These are phyloP conservation scores for Russula emetica DNA, from an alignment of 768 basidiomycete genomes.

Conservation along the genomic window DNA sequence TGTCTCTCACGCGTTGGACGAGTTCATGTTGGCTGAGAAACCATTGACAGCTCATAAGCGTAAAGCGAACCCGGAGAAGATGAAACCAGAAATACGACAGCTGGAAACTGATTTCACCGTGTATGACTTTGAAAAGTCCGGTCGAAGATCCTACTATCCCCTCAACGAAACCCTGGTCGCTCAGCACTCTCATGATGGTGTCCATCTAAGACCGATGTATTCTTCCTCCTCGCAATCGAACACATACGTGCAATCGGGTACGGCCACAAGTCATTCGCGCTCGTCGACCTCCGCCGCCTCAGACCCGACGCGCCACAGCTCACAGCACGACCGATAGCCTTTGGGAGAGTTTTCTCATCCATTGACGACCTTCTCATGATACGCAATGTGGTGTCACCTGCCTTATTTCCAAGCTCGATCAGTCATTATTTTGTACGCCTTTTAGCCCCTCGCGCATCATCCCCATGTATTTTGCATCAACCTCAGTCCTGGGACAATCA, in stretches of 20 bases:
- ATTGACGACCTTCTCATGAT: constrained; percentile 16
- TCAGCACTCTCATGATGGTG: constrained; percentile 2
- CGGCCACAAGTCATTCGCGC: constrained; percentile 1
- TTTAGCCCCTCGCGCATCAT: constrained; percentile 2
- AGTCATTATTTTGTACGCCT: constrained; percentile 7
- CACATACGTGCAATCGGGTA: constrained; percentile 21
- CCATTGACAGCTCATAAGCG: constrained; percentile 94
- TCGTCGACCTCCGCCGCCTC: constrained; percentile 5
- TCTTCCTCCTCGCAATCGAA: constrained; percentile 25
- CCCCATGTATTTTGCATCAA: constrained; percentile 15
- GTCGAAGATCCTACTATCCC: constrained; percentile 82
- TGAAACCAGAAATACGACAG: constrained; percentile 87
- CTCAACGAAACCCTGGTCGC: constrained; percentile 61
- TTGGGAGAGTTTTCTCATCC: background rate
- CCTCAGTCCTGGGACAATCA: constrained; percentile 10
- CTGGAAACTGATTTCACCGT: constrained; percentile 95
- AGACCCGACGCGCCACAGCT: constrained; percentile 4
- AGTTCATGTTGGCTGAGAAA: constrained; percentile 95
- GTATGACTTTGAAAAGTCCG: constrained; percentile 74
- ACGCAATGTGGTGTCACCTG: constrained; percentile 2
- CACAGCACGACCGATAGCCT: constrained; percentile 13
- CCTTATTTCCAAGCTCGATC: constrained; percentile 9
- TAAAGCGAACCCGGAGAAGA: constrained; percentile 78
- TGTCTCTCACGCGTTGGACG: constrained; percentile 94
- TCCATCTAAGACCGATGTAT: background rate